Evolutionary conservation across 2,329 filamentous ascomycete genomes (phyloP).

Genomic region (Nemania bipapillata): DNA sequence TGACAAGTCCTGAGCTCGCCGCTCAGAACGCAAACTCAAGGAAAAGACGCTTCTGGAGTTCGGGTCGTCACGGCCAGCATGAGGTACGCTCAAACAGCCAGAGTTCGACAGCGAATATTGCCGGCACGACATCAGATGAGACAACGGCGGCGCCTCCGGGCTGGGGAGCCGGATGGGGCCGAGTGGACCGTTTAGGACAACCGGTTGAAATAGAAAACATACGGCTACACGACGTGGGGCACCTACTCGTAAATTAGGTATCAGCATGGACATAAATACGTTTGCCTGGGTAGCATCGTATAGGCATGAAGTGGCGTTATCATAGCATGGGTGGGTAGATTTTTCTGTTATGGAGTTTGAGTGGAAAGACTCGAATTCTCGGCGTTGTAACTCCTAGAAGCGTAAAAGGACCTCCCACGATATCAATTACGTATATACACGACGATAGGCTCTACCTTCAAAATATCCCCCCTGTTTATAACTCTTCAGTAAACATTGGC

Average conservation of each 20-base stretch:
- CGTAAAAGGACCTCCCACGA: conserved; percentile 5
- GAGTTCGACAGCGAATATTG: conserved; percentile 46
- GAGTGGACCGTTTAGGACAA: conserved; percentile 51
- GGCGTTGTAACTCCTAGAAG: conserved; percentile 17
- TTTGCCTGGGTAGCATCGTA: not conserved
- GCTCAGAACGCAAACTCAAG: conserved; percentile 41
- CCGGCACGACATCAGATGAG: conserved; percentile 35
- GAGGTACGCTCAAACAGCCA: conserved; percentile 40
- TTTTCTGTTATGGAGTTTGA: not conserved
- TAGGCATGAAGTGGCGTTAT: conserved; percentile 22
- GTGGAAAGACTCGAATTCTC: conserved; percentile 7
- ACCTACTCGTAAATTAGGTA: conserved; percentile 46
- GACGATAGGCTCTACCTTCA: not conserved
- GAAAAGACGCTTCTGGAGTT: conserved; percentile 42
- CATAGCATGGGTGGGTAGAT: conserved; percentile 26
- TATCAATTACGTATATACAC: not conserved
- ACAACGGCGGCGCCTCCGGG: conserved; percentile 49
- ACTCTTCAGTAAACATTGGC: not conserved
- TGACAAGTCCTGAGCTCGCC: conserved; percentile 57
- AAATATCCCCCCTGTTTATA: too few relatives aligned
- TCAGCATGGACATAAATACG: conserved; percentile 3
- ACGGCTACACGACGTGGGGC: conserved; percentile 54
- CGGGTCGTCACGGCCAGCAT: conserved; percentile 7
- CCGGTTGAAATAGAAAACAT: conserved; percentile 51
- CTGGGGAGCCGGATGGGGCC: conserved; percentile 56